Conservation (phyloP, 495 filamentous ascomycete species). For the Parathielavia hyrcaniae region DNA sequence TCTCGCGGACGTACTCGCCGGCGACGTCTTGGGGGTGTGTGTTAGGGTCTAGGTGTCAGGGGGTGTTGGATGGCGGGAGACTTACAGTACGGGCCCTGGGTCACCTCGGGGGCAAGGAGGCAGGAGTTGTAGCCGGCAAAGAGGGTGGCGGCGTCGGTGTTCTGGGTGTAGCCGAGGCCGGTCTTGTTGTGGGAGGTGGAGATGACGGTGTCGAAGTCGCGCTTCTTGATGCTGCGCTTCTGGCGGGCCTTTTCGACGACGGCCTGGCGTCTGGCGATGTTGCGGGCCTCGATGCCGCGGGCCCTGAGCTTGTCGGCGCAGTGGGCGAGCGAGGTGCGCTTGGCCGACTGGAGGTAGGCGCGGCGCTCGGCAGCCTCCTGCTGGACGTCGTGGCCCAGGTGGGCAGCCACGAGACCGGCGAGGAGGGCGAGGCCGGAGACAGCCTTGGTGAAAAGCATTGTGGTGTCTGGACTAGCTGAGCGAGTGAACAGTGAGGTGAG, state of each 20-base stretch:
- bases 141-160: constrained; percentile 41
- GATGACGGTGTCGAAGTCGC: constrained; percentile 35
- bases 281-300: constrained; percentile 43
- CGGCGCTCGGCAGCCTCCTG: constrained; percentile 20
- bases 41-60: neutral
- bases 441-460: constrained; percentile 19
- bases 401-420: constrained; percentile 14
- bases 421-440: constrained; percentile 16
- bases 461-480: neutral
- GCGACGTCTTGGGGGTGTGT: constrained; percentile 29
- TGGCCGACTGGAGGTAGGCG: constrained; percentile 14
- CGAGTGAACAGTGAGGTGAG: no score
- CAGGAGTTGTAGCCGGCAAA: constrained; percentile 50
- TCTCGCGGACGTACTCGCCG: constrained; percentile 47
- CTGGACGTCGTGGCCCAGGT: constrained; percentile 16
- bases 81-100: constrained; percentile 51
- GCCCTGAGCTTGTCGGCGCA: constrained; percentile 46
- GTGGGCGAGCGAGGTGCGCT: constrained; percentile 27
- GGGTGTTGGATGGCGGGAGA: neutral
- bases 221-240: constrained; percentile 21
- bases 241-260: constrained; percentile 21
- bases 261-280: constrained; percentile 41
- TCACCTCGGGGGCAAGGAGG: constrained; percentile 49
- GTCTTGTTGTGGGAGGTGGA: constrained; percentile 39
- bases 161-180: constrained; percentile 36